A percentile compares a stretch with the other conserved stretches of the same genome.
These are phyloP conservation scores for Yarrowia osloensis DNA, from an alignment of 805 yeast genomes.

Conservation along the genomic window DNA sequence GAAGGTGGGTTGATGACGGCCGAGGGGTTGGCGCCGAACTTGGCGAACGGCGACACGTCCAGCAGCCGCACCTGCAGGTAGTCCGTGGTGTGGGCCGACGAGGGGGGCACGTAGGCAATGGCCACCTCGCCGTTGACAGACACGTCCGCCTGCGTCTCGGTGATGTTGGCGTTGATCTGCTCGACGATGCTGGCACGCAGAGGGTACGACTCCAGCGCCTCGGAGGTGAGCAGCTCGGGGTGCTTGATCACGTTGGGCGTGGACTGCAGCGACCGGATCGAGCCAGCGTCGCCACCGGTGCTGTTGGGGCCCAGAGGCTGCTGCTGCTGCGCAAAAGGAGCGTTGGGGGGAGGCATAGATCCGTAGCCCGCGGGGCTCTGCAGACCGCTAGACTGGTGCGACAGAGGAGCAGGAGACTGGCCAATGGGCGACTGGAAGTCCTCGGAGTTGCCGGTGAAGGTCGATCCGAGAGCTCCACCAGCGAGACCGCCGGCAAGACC, in stretches of 20 bases:
- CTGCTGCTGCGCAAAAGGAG: slow-evolving; percentile 31
- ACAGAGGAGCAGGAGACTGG: slow-evolving; percentile 9
- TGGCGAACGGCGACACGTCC: slow-evolving; percentile 5
- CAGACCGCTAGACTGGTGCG: neutral
- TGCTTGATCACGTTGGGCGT: slow-evolving; percentile 32
- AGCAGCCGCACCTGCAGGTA: slow-evolving; percentile 10
- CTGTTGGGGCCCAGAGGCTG: slow-evolving; percentile 18
- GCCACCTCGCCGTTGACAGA: slow-evolving; percentile 86
- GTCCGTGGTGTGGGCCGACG: slow-evolving; percentile 22
- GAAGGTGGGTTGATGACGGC: slow-evolving; percentile 49
- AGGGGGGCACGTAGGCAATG: slow-evolving; percentile 54
- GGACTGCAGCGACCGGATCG: slow-evolving; percentile 37
- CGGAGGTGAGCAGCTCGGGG: slow-evolving; percentile 39
- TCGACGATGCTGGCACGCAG: slow-evolving; percentile 67
- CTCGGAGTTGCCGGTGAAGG: slow-evolving; percentile 17
- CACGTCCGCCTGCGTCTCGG: slow-evolving; percentile 65
- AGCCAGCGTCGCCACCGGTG: slow-evolving; percentile 35
- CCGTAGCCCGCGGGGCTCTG: slow-evolving; percentile 8
- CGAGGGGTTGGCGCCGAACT: slow-evolving; percentile 53
- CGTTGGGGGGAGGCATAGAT: slow-evolving; percentile 29
- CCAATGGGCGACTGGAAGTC: slow-evolving; percentile 22
- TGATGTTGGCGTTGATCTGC: slow-evolving; percentile 70
- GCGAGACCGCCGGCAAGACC: slow-evolving; percentile 6
- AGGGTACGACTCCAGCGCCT: slow-evolving; percentile 54
- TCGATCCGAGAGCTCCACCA: slow-evolving; percentile 9